Evolutionary conservation across 208 protist species (phyloP), one percentile per base, ranked within the genome.

Genomic region (Naegleria lovaniensis): DNA sequence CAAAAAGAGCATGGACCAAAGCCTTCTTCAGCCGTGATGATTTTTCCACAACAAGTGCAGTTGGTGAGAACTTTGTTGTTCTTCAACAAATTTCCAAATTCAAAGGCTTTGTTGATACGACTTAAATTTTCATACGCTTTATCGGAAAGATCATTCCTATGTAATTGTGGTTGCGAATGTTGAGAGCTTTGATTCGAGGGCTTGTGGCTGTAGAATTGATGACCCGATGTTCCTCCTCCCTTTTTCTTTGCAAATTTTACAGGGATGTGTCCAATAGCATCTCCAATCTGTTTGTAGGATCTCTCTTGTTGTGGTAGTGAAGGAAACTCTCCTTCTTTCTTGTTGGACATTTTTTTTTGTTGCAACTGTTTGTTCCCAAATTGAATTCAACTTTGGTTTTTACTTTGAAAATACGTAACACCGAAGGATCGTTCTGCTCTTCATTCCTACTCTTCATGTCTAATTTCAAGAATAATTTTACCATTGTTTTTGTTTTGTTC

Each of bases 1-100:
- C 92, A 93, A 91, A 93, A 93, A 25, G 38, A 13, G 55, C 92
- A 93, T 6, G 22, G 33, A 19, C 92, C 92, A 59, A 52, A 90
- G 15, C 92, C 92, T 75, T 93, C 92, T 58, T 93, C 92, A 5
- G 92, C 91, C 75, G 92, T 93, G 48, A 93, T 36, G 15, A 93
- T 92, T 29, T 90, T 83, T 22, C 92, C 92, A 79, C 92, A 93
- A 38, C 25, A 22, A 29, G 36, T 36, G 87, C 92, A 93, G 33
- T 92, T 92, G 0, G 40, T 39, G 3, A 93, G 41, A 33, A 93
- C 38, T 25, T 2, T 36, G 36, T 79, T 29, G 6, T 79, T 33
- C n/a, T 36, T 79, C 9, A 29, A 79, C 5, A 36, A 36, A 11
- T 79, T 9, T 79, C 25, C 29, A 79, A 79, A 79, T 79, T 79